Percentiles rank a stretch among this genome's conserved stretches.
Conservation (phyloP, 2,329 filamentous ascomycete genomes). For the Neurospora crassa region DNA sequence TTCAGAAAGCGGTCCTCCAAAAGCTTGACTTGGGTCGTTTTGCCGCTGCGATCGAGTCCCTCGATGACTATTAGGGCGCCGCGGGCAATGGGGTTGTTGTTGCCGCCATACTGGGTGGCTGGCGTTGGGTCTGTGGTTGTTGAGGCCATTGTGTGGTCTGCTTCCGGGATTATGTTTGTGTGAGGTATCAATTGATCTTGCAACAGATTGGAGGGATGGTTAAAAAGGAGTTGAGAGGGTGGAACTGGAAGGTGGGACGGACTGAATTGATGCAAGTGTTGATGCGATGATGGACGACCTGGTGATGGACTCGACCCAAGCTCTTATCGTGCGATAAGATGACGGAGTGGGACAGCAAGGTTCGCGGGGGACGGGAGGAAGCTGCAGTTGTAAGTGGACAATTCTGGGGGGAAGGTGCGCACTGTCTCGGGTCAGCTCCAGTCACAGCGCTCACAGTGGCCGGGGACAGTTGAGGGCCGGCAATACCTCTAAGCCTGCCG, state of each 20-base stretch:
- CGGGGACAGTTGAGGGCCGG: background rate
- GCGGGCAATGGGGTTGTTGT: conserved; percentile 26
- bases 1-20: conserved; percentile 45
- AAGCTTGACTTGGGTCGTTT: conserved; percentile 77
- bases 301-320: background rate
- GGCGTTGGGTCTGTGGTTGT: background rate
- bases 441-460: background rate
- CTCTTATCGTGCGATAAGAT: background rate
- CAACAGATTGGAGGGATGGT: too few relatives aligned
- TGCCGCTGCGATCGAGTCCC: conserved; percentile 81
- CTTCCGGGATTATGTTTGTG: too few relatives aligned
- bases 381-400: background rate
- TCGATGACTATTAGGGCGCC: conserved; percentile 79
- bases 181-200: too few relatives aligned
- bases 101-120: conserved; percentile 1
- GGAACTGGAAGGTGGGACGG: background rate
- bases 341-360: background rate
- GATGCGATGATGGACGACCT: background rate
- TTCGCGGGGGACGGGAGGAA: background rate
- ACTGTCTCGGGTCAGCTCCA: background rate
- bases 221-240: too few relatives aligned
- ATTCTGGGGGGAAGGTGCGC: background rate
- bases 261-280: background rate
- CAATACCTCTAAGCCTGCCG: background rate
- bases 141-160: background rate